These are phyloP conservation scores for Cryphonectria radicalis DNA, from an alignment of 2,329 filamentous ascomycete species.

Conservation along the genomic window DNA sequence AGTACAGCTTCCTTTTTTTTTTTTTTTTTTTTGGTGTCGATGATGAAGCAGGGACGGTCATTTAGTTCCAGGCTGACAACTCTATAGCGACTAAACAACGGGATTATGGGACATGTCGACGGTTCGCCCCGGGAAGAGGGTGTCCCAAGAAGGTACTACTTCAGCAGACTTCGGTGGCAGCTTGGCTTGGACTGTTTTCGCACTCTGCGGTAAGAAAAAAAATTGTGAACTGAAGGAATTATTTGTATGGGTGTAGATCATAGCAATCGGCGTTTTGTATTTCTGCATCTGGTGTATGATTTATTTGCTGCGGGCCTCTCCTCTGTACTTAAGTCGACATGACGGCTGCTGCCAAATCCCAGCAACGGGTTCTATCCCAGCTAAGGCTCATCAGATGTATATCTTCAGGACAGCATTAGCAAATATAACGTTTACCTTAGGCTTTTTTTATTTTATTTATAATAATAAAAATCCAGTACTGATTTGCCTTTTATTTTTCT, in stretches of 20 bases:
- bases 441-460: background rate
- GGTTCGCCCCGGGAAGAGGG: background rate
- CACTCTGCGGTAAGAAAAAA: background rate
- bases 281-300: slow-evolving; percentile 3
- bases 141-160: background rate
- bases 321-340: background rate
- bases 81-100: slow-evolving; percentile 11
- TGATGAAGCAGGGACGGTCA: background rate
- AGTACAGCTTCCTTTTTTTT: slow-evolving; percentile 47
- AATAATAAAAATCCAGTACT: background rate
- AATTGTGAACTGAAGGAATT: background rate
- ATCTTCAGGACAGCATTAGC: background rate
- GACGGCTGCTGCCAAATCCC: background rate
- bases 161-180: background rate
- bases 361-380: background rate
- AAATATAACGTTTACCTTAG: background rate
- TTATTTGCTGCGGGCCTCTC: background rate
- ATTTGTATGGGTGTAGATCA: background rate
- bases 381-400: slow-evolving; percentile 1
- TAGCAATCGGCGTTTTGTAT: background rate
- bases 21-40: no score
- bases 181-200: background rate
- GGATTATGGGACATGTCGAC: background rate
- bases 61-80: background rate
- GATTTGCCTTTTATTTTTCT: background rate